These are phyloP conservation scores for Phialophora verrucosa DNA, from an alignment of 2,329 filamentous ascomycete species.

Conservation along the genomic window DNA sequence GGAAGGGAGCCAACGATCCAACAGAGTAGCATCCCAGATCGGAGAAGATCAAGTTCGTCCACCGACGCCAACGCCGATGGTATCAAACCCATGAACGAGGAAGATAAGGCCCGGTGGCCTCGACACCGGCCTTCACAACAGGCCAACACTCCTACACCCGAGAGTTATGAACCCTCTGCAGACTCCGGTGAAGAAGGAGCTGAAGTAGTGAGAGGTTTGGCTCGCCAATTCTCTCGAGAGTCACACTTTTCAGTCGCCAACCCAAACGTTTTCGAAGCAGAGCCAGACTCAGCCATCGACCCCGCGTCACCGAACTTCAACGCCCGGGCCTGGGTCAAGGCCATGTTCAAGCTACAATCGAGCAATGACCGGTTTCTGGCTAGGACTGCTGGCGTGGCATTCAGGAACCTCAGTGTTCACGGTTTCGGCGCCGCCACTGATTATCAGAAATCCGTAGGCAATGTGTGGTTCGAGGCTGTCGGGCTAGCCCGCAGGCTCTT, in stretches of 20 bases:
- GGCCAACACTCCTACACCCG: constrained; percentile 1
- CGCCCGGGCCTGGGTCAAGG: constrained; percentile 54
- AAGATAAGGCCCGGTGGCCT: background rate
- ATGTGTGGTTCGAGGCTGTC: constrained; percentile 49
- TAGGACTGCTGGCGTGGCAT: constrained; percentile 49
- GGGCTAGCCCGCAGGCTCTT: constrained; percentile 42
- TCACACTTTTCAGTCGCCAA: constrained; percentile 25
- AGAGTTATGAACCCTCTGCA: constrained; percentile 26
- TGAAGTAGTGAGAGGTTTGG: constrained; percentile 33
- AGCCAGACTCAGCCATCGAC: constrained; percentile 48
- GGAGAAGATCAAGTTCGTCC: constrained; percentile 4
- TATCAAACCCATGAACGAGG: background rate
- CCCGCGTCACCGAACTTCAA: constrained; percentile 54
- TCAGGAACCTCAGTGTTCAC: constrained; percentile 48
- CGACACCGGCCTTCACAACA: background rate
- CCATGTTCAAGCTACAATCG: constrained; percentile 51
- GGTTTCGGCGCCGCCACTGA: constrained; percentile 47
- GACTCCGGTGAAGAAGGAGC: constrained; percentile 32
- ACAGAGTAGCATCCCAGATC: background rate
- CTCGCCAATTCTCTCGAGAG: constrained; percentile 35
- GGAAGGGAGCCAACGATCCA: constrained; percentile 19
- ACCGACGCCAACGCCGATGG: background rate
- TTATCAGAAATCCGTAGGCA: constrained; percentile 50
- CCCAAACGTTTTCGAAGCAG: constrained; percentile 37
- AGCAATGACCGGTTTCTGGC: constrained; percentile 47